Evolutionary conservation across 305 asterid species (phyloP).

Genomic region (Rubia peregrina): DNA sequence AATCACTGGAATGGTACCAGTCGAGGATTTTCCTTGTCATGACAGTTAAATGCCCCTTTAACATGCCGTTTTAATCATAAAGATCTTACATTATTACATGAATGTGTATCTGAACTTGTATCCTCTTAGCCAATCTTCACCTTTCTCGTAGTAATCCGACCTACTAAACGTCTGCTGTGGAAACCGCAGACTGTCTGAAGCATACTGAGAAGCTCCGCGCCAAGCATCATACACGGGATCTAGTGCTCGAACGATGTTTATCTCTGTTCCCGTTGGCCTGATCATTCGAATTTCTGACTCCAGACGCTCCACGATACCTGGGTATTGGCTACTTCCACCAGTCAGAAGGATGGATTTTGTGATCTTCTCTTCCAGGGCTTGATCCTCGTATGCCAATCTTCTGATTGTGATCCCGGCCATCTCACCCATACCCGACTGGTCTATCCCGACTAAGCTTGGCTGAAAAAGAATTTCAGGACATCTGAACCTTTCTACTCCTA

Average conservation of each 20-base stretch:
- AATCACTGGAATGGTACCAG: not conserved
- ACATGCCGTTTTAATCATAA: not conserved
- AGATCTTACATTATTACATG: not conserved
- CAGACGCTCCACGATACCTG: slow-evolving; percentile 72
- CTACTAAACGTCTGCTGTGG: slow-evolving; percentile 61
- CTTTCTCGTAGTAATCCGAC: slow-evolving; percentile 86
- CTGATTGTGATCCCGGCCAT: slow-evolving; percentile 65
- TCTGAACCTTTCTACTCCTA: slow-evolving; percentile 90
- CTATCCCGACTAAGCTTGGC: slow-evolving; percentile 79
- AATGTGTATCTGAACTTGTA: slow-evolving; percentile 50
- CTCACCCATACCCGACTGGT: slow-evolving; percentile 89
- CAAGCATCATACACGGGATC: slow-evolving; percentile 83
- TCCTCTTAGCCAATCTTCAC: slow-evolving; percentile 76
- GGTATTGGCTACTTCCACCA: slow-evolving; percentile 82
- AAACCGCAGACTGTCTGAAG: slow-evolving; percentile 41
- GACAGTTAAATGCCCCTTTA: not conserved
- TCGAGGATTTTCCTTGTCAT: not conserved
- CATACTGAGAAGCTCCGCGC: slow-evolving; percentile 90
- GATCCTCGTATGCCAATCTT: slow-evolving; percentile 44
- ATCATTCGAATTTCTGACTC: slow-evolving; percentile 77
- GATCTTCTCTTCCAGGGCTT: slow-evolving; percentile 45
- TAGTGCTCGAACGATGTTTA: slow-evolving; percentile 48
- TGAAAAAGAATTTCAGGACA: slow-evolving; percentile 79
- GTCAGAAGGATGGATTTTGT: slow-evolving; percentile 70
- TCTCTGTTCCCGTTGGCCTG: slow-evolving; percentile 78